Evolutionary conservation across 441 rosid species (phyloP).

Genomic region (Erodium moschatum): DNA sequence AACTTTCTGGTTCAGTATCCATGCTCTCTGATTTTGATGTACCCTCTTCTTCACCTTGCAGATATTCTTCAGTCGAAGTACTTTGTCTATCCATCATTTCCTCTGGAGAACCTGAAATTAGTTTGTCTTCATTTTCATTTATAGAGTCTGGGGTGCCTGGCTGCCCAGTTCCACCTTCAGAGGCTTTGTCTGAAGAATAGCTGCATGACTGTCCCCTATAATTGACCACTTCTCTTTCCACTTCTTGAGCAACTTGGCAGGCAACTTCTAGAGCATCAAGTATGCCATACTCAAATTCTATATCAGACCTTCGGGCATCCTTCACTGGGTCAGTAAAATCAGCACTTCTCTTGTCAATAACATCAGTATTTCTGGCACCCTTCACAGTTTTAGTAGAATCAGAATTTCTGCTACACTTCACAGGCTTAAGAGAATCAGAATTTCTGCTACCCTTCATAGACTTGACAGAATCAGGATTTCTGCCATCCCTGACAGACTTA

Average conservation of each 20-base stretch:
- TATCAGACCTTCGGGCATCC: conserved; percentile 37
- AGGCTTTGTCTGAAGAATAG: conserved; percentile 46
- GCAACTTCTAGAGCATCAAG: conserved; percentile 89
- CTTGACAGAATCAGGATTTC: neutral
- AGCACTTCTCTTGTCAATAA: neutral
- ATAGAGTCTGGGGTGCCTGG: conserved; percentile 36
- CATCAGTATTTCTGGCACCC: conserved; percentile 11
- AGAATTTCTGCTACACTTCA: neutral
- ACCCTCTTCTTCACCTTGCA: conserved; percentile 21
- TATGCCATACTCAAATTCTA: conserved; percentile 58
- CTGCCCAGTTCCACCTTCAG: conserved; percentile 19
- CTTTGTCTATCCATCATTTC: conserved; percentile 38
- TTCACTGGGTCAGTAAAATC: conserved; percentile 27
- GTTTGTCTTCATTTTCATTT: conserved; percentile 27
- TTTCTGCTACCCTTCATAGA: neutral
- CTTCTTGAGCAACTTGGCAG: conserved; percentile 85
- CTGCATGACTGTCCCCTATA: conserved; percentile 50
- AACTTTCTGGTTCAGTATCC: conserved; percentile 34
- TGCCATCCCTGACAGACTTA: neutral
- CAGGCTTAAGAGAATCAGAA: neutral
- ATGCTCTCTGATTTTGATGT: conserved; percentile 28
- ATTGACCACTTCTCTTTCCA: conserved; percentile 69
- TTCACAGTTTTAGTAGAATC: neutral
- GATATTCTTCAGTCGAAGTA: conserved; percentile 32
- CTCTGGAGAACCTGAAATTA: conserved; percentile 27